phyloP scores from a whole-genome alignment of 2,329 filamentous ascomycete species.

The Fusarium compactum region DNA sequence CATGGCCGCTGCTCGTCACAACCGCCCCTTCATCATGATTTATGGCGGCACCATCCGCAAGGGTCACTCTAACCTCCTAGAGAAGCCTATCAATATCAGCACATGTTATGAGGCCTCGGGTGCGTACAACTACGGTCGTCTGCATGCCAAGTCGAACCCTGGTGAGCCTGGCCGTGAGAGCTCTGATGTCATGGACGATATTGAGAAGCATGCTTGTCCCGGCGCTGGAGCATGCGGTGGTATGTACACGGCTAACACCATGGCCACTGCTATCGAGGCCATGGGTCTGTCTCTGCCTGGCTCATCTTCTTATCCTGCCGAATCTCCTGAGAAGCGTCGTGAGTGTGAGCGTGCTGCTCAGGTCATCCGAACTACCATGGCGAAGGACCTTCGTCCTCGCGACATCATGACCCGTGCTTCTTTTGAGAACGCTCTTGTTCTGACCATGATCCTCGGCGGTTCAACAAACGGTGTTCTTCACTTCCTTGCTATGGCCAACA shows the following conservation, averaged over 20 bases:
- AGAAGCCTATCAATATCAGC: slow-evolving; percentile 86
- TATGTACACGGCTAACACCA: slow-evolving; percentile 94
- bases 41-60: slow-evolving; percentile 93
- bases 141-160: slow-evolving; percentile 75
- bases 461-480: slow-evolving; percentile 91
- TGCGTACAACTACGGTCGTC: slow-evolving; percentile 80
- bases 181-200: slow-evolving; percentile 85
- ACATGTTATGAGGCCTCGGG: slow-evolving; percentile 91
- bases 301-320: slow-evolving; percentile 85
- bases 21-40: slow-evolving; percentile 93
- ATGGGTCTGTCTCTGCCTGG: slow-evolving; percentile 89
- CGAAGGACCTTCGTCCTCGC: slow-evolving; percentile 82
- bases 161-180: slow-evolving; percentile 74
- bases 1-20: slow-evolving; percentile 92
- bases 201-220: slow-evolving; percentile 80
- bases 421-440: slow-evolving; percentile 89
- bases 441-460: slow-evolving; percentile 93
- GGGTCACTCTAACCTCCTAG: slow-evolving; percentile 82
- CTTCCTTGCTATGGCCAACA: slow-evolving; percentile 90
- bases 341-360: slow-evolving; percentile 87
- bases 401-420: slow-evolving; percentile 83
- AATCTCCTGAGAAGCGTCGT: slow-evolving; percentile 84
- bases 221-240: slow-evolving; percentile 76
- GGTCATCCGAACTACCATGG: slow-evolving; percentile 83
- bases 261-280: slow-evolving; percentile 89